phyloP scores from a whole-genome alignment of 192 early-diverging fungal species.

The Backusella mclennaniae region DNA sequence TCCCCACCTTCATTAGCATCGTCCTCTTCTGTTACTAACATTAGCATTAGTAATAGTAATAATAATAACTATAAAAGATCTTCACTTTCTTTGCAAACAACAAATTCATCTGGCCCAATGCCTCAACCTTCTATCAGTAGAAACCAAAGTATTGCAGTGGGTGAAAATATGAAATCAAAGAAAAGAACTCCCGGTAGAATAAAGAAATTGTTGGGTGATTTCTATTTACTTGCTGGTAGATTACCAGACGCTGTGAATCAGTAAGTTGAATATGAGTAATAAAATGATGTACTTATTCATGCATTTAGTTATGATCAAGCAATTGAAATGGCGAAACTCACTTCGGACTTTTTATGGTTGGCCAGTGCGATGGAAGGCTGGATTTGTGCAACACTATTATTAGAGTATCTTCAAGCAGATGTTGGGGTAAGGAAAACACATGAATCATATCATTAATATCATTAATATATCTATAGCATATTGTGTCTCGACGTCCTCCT shows the following conservation, averaged over 20 bases:
- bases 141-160: constrained; percentile 14
- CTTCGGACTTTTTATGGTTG: constrained; percentile 74
- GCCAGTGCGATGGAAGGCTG: constrained; percentile 71
- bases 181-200: constrained; percentile 67
- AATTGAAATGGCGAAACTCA: constrained; percentile 66
- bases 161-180: constrained; percentile 39
- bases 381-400: constrained; percentile 58
- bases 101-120: constrained; percentile 23
- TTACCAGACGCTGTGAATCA: constrained; percentile 64
- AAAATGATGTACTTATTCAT: too few relatives aligned
- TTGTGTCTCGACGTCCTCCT: constrained; percentile 18
- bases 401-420: constrained; percentile 60
- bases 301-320: constrained; percentile 56
- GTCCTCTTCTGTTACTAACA: background rate
- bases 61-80: constrained; percentile 1
- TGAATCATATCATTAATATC: background rate
- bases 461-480: constrained; percentile 6
- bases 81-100: background rate
- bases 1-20: constrained; percentile 14
- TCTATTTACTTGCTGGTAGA: constrained; percentile 73
- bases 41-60: background rate
- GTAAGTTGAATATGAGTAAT: constrained; percentile 22
- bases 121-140: constrained; percentile 24
- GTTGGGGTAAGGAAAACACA: constrained; percentile 45
- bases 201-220: constrained; percentile 73